Base-by-base conservation (phyloP, 306 rosid species). In the Vigna reflexopilosa region DNA sequence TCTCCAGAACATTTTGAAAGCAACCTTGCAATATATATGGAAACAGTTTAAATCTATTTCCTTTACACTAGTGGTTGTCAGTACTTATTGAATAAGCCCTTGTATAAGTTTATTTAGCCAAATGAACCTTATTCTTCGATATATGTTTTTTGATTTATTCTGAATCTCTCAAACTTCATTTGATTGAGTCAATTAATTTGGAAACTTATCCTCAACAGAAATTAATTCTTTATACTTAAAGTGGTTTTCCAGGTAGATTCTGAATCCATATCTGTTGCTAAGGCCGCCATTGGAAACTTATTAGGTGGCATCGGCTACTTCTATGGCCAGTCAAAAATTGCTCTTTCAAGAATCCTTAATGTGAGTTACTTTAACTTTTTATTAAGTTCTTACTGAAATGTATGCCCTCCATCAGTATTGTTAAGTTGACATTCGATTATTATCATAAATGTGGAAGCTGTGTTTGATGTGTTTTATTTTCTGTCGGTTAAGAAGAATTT, bases 261-360 rank as follows among this genome's bases (percentile, higher is more conserved):
- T 6, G 97, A 95, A 77, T 87, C 93, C 40, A 44, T 89, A 52
- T 66, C 82, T 70, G 96, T 88, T 81, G 98, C 94, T 67, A 93
- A 93, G 91, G 93, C 93, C 76, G 97, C 99, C 52, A 68, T 95
- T 19, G 97, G 93, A 75, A 95, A 90, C 84, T 80, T 95, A 77
- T 80, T 95, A 80, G 99, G 98, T 82, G 99, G 99, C 80, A 88
- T 95, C 2, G 96, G 99, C 81, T 95, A 93, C 87, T 95, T 90
- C 89, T 95, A 87, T 83, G 99, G 99, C 76, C 97, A 81, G 88
- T 95, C 97, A 75, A 91, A 83, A 87, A 95, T 93, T 80, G 87
- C 91, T 4, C 76, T 86, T 22, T 76, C 90, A 13, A 81, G 78
- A 86, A 75, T 79, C 62, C 67, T 77, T 67, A 70, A 86, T 74